Evolutionary conservation across 768 basidiomycete species (phyloP), one percentile per base, ranked within the genome.

Genomic region (Gelatoporia subvermispora): DNA sequence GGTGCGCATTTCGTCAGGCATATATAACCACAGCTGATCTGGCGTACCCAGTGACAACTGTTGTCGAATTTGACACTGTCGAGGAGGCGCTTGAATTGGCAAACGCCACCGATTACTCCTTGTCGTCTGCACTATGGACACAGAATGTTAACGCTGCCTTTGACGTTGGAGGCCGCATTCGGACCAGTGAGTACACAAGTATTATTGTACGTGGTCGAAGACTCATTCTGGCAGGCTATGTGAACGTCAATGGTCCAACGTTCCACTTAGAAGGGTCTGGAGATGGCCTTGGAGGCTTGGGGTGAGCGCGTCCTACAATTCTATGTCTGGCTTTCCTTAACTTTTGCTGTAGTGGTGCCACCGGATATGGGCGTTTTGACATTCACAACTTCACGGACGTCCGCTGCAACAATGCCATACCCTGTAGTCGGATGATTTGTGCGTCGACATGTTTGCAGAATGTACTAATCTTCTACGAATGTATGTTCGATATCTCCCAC

Each of bases 41-140:
- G 20, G 4, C n/a, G 20, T 9, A 20, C 8, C 43, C 11, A 72
- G 76, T 79, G 1, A 60, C 77, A 4, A 68, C 66, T 15, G 64
- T 82, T 41, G 67, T 70, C 1, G 62, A 68, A 1, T 74, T 71
- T n/a, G 73, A 78, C 17, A 75, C 72, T 0, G 60, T 75, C 9
- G 74, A 78, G 21, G 79, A 83, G 58, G 79, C 77, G 8, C 64
- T 82, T 7, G 72, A 74, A 34, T 62, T 80, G 16, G 79, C 81
- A 8, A 84, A 84, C 54, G 65, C 70, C 1, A 69, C 76, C 0
- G 72, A 75, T 1, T 82, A 78, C 43, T 76, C 78, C 3, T 64
- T 85, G 28, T 63, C 68, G 1, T 68, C 81, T 1, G 68, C 73
- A 0, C 53, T 84, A 8, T 84, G 81, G 79, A 75, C 79, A 0